Evolutionary conservation across 2,329 filamentous ascomycete species (phyloP).

Genomic region (Pseudocercospora pini-densiflorae): DNA sequence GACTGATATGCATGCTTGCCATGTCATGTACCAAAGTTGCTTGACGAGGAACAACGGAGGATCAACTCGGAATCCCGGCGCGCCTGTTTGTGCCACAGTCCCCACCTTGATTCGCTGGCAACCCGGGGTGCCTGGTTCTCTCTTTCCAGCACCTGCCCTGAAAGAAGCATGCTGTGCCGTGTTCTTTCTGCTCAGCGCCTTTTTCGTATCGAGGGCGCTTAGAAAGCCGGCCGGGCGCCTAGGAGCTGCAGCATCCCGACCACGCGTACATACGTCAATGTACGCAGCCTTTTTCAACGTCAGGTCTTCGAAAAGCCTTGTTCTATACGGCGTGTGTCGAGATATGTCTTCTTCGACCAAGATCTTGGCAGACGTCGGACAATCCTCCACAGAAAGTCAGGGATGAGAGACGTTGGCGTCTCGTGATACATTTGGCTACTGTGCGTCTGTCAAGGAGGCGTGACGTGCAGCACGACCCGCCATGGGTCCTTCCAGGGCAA

Average conservation of each 20-base stretch:
- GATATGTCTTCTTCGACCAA: neutral
- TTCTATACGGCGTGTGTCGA: neutral
- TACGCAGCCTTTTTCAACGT: neutral
- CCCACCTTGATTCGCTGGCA: neutral
- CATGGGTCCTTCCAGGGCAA: neutral
- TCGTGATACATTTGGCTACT: neutral
- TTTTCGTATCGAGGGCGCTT: neutral
- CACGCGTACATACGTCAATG: neutral
- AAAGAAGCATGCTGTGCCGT: neutral
- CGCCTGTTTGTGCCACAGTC: neutral
- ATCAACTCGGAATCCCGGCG: neutral
- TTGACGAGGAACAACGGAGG: neutral
- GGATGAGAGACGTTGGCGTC: neutral
- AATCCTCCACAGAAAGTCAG: neutral
- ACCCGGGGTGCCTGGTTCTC: neutral
- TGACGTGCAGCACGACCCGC: neutral
- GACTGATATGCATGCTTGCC: neutral
- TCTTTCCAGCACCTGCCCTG: neutral
- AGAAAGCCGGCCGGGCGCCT: neutral
- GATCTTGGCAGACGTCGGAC: neutral
- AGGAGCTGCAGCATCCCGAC: neutral
- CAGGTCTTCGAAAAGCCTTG: neutral
- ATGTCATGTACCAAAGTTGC: neutral
- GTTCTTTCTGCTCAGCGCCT: neutral
- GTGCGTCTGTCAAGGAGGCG: conserved; percentile 1